Percentiles rank a stretch among this genome's conserved stretches.
Conservation (phyloP, 75 land plant genomes). For the Pinus tabuliformis region DNA sequence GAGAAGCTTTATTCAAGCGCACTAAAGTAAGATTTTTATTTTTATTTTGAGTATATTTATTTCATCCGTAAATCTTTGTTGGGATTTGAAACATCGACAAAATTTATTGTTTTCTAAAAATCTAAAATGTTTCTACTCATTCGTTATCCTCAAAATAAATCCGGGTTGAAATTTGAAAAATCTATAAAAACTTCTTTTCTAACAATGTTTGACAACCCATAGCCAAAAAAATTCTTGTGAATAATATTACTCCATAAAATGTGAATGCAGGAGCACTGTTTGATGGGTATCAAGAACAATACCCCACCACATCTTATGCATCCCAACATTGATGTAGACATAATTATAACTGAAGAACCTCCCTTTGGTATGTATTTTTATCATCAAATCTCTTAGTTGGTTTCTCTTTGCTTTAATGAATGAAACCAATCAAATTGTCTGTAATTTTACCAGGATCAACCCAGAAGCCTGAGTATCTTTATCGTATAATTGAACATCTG, state of each 20-base stretch:
- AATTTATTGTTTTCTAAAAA: too few species aligned
- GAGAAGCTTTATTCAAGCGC: background rate
- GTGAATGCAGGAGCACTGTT: background rate
- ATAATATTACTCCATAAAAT: background rate
- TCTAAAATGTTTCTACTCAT: too few species aligned
- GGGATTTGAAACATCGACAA: too few species aligned
- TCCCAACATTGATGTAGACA: constrained; percentile 2
- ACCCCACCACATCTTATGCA: background rate
- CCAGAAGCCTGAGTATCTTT: background rate
- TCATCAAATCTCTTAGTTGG: background rate
- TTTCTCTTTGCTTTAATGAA: background rate
- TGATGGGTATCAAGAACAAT: background rate
- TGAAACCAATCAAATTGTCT: background rate
- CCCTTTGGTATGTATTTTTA: background rate
- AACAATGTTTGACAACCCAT: too few species aligned
- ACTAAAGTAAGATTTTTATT: background rate
- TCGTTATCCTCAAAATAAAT: too few species aligned
- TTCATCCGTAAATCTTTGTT: too few species aligned
- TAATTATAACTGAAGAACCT: constrained; percentile 1
- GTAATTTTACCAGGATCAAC: background rate
- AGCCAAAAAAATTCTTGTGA: too few species aligned
- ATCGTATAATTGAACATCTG: constrained; percentile 5
- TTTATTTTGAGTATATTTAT: too few species aligned
- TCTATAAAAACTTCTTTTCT: too few species aligned
- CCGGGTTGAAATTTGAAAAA: too few species aligned